A percentile compares a stretch with the other conserved stretches of the same genome.
These are phyloP conservation scores for Trichoderma polysporum DNA, from an alignment of 2,329 filamentous ascomycete species.

Conservation along the genomic window DNA sequence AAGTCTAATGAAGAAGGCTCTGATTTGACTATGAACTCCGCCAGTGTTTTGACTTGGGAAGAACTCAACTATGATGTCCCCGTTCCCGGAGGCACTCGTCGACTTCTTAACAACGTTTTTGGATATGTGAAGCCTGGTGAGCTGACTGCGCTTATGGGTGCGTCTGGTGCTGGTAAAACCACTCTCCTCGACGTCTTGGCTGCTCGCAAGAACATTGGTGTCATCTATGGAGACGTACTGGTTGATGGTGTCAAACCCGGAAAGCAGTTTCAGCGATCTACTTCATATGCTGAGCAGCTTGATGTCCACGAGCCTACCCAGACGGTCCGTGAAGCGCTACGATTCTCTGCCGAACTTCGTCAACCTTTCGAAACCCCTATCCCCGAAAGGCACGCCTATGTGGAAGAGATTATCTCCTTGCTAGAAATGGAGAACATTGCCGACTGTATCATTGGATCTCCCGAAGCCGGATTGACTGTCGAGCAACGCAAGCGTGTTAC, in stretches of 20 bases:
- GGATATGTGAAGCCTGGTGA: constrained; percentile 76
- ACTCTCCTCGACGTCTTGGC: constrained; percentile 77
- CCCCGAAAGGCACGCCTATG: constrained; percentile 57
- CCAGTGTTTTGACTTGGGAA: constrained; percentile 80
- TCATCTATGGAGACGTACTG: constrained; percentile 56
- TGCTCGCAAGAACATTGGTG: constrained; percentile 60
- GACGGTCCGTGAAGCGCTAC: constrained; percentile 62
- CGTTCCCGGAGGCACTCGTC: constrained; percentile 54
- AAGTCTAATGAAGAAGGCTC: constrained; percentile 45
- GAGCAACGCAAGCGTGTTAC: constrained; percentile 75
- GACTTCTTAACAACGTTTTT: constrained; percentile 55
- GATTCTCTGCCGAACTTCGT: constrained; percentile 62
- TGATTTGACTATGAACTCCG: constrained; percentile 58
- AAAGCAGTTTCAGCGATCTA: constrained; percentile 60
- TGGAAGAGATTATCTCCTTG: constrained; percentile 60
- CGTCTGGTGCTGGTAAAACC: constrained; percentile 84
- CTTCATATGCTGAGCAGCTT: constrained; percentile 62
- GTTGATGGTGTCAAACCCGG: constrained; percentile 58
- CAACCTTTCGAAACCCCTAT: constrained; percentile 55
- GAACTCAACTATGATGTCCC: constrained; percentile 76
- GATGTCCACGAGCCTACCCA: constrained; percentile 62
- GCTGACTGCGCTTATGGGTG: constrained; percentile 78
- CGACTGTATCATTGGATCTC: constrained; percentile 57
- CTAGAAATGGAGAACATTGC: constrained; percentile 60
- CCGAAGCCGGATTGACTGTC: constrained; percentile 68